Conservation (phyloP, 2,329 filamentous ascomycete genomes). For the Aspergillus jensenii region DNA sequence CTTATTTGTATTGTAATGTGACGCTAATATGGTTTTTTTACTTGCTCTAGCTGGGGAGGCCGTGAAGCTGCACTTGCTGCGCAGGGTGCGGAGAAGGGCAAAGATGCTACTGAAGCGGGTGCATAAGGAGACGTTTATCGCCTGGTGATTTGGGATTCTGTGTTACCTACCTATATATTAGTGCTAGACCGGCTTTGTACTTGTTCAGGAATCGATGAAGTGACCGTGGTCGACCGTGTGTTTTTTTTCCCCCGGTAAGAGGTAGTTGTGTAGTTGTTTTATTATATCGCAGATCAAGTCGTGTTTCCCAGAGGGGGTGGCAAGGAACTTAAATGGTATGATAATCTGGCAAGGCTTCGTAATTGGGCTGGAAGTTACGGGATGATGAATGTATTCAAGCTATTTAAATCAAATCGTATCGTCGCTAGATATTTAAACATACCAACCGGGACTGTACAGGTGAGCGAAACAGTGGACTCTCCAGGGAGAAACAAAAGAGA, state of each 20-base stretch:
- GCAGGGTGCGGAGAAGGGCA: conserved; percentile 32
- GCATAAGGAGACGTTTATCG: conserved; percentile 23
- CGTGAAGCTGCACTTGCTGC: conserved; percentile 41
- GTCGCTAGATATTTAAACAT: not conserved
- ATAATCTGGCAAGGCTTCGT: not conserved
- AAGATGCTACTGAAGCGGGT: conserved; percentile 28
- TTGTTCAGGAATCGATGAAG: conserved; percentile 5
- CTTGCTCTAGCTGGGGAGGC: conserved; percentile 39
- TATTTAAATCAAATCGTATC: not conserved
- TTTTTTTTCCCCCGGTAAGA: not conserved
- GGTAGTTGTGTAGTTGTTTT: not conserved
- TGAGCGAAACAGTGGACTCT: not conserved
- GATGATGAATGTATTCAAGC: not conserved
- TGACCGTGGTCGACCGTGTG: not conserved
- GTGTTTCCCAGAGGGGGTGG: not conserved
- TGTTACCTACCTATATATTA: conserved; percentile 7
- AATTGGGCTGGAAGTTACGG: not conserved
- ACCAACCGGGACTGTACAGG: not conserved
- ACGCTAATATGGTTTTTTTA: conserved; percentile 10
- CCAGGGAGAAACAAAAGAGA: not conserved
- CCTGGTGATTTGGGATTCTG: conserved; percentile 10
- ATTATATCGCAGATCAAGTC: not conserved
- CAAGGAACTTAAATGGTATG: not conserved
- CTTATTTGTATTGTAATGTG: not conserved
- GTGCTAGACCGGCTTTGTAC: conserved; percentile 11